Evolutionary conservation across 2,329 filamentous ascomycete genomes (phyloP), one percentile per base, ranked within the genome.

Genomic region (Alternaria ethzedia): DNA sequence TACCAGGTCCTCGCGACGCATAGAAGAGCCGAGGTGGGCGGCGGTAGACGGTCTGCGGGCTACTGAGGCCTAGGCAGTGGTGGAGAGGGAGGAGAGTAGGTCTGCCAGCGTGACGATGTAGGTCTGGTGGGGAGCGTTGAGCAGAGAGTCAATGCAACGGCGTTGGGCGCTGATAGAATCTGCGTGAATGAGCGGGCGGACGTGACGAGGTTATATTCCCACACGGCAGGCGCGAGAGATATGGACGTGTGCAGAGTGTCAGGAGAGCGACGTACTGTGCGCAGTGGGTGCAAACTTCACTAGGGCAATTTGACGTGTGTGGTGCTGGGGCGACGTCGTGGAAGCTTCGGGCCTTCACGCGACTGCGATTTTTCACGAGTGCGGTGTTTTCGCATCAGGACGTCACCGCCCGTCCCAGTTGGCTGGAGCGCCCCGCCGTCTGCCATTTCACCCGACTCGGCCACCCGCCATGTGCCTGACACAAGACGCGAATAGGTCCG

Each of bases 1-100:
- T 80, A 97, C 89, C 79, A 96, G 89, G 83, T 96, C 92, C 85
- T 90, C 91, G 82, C 88, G 90, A 91, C 89, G 94, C 94, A 97
- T 97, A 90, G 89, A 92, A 81, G 69, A 71, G 67, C 67, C 75
- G 65, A 64, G 59, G 54, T 46, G 67, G 66, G 59, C 57, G 68
- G 57, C 60, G 69, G 55, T 58, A 64, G 61, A 54, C 57, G 61
- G 70, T 73, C 77, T 79, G 77, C 77, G 71, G 78, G 77, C 77
- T 76, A 63, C 69, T 55, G 71, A 63, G 77, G 77, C 78, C 78
- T 78, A 78, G 52, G 76, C 78, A 79, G 76, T 70, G 58, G 54
- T 47, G 50, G 47, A 59, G 54, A 23, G 41, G 49, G 66, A 59
- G 32, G 52, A 59, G 46, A 63, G 61, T 68, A 64, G 57, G 70